These are phyloP conservation scores for Pseudogymnoascus sp. DNA, from an alignment of 2,329 filamentous ascomycete genomes.

Conservation along the genomic window DNA sequence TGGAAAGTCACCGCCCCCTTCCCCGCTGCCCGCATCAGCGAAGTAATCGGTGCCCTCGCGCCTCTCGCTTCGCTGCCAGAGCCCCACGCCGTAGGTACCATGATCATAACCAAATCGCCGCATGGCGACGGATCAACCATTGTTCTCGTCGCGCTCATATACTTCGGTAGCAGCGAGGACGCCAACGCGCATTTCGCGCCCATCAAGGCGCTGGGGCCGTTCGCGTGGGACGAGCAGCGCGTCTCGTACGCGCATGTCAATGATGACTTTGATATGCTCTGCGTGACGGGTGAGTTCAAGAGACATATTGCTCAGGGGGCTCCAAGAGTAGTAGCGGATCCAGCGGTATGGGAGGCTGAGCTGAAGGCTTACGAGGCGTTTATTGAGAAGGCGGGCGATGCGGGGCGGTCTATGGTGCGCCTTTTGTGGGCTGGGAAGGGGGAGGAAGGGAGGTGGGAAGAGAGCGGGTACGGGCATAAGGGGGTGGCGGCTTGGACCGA, in stretches of 20 bases:
- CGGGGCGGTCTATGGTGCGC: background rate
- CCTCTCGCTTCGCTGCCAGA: slow-evolving; percentile 16
- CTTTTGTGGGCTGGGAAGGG: slow-evolving; percentile 16
- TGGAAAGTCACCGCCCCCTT: slow-evolving; percentile 27
- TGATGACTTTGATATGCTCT: background rate
- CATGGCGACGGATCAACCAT: background rate
- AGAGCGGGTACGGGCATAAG: background rate
- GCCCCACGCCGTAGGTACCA: slow-evolving; percentile 13
- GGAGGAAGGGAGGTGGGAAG: slow-evolving; percentile 11
- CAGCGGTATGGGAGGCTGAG: background rate
- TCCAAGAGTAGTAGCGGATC: background rate
- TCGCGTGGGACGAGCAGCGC: background rate
- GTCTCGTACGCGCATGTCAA: background rate
- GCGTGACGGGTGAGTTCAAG: background rate
- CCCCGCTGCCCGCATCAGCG: slow-evolving; percentile 21
- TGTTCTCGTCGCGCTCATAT: background rate
- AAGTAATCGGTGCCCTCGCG: slow-evolving; percentile 23
- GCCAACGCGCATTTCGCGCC: background rate
- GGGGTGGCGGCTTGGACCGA: background rate
- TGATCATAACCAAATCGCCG: background rate
- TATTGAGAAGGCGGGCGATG: slow-evolving; percentile 13
- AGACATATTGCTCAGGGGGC: background rate
- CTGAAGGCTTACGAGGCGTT: background rate
- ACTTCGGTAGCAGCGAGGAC: background rate
- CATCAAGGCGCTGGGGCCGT: background rate